Evolutionary conservation across 208 protist species (phyloP), one percentile per base, ranked within the genome.

Genomic region (Trypanosoma vivax): DNA sequence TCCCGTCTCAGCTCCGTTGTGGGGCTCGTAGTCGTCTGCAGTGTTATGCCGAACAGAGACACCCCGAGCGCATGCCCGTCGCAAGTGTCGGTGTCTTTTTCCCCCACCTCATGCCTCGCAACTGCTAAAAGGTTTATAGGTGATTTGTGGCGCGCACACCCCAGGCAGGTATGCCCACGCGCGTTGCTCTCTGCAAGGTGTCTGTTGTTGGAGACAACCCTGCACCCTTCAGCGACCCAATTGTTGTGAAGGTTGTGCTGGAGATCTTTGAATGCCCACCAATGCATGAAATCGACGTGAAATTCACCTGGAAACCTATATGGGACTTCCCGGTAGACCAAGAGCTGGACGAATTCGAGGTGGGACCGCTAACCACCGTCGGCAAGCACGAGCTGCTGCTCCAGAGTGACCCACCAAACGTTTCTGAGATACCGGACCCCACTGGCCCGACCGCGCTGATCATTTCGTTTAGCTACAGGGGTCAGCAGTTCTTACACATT

Each of bases 301-400:
- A 65, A 34, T 91, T 88, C 54, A 75, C 53, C n/a, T 91, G 79
- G 79, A 79, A 76, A 0, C 83, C 83, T 1, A 74, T 91, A n/a
- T 91, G 83, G 79, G 83, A 91, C 59, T 83, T 83, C 42, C 45
- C 68, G 6, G 79, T 91, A 0, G 83, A 91, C 33, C 83, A 91
- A 63, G 65, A 74, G 47, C 60, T 91, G 9, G 83, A 91, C 34
- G 79, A 86, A 56, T 69, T 91, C 33, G 83, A 87, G 53, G 83
- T 91, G 18, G 83, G 83, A 0, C 83, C 83, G 2, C 52, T 91
- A 3, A 43, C 54, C 0, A 76, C 68, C 4, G 50, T 83, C 2
- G 83, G 83, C 7, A 71, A 68, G 38, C 83, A 88, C 42, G 76
- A 88, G 59, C 74, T 91, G 23, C 63, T 60, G 0, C 45, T 91